These are phyloP conservation scores for Toxoplasma gondii DNA, from an alignment of 169 alveolate species.

Conservation along the genomic window DNA sequence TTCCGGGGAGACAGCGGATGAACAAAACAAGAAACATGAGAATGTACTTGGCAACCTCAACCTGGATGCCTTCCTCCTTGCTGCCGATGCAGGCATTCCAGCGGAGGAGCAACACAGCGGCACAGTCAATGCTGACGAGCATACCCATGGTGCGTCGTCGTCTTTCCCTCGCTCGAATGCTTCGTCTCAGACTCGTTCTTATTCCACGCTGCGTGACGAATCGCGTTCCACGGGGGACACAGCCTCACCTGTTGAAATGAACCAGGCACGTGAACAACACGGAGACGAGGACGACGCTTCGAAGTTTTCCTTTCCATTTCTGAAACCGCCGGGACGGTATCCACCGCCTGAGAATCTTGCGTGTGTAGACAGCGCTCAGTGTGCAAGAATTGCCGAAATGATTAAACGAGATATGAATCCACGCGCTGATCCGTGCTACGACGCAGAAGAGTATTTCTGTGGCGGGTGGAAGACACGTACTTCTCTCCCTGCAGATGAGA, in stretches of 20 bases:
- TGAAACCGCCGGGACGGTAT: too few species aligned
- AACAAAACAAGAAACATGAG: too few species aligned
- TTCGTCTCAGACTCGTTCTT: too few species aligned
- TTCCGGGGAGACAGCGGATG: neutral
- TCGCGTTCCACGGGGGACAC: too few species aligned
- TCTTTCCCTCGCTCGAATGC: too few species aligned
- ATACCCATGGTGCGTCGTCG: too few species aligned
- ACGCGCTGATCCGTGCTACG: conserved; percentile 12
- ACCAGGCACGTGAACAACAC: too few species aligned
- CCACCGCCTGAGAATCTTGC: neutral
- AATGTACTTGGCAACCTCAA: neutral
- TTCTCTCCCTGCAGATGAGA: neutral
- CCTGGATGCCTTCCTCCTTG: neutral
- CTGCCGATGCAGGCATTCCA: neutral
- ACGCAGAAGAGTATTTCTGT: conserved; percentile 16
- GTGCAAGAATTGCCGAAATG: neutral
- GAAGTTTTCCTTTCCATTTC: too few species aligned
- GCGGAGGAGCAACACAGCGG: neutral
- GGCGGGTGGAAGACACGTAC: conserved; percentile 19
- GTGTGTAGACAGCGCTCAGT: conserved; percentile 16
- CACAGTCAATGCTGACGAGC: neutral
- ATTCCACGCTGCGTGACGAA: too few species aligned
- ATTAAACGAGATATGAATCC: conserved; percentile 14
- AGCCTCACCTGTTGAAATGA: too few species aligned
- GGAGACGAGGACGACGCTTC: too few species aligned